Percentiles rank a stretch among this genome's conserved stretches.
Conservation (phyloP, 768 basidiomycete species). For the Termitomyces sp. region DNA sequence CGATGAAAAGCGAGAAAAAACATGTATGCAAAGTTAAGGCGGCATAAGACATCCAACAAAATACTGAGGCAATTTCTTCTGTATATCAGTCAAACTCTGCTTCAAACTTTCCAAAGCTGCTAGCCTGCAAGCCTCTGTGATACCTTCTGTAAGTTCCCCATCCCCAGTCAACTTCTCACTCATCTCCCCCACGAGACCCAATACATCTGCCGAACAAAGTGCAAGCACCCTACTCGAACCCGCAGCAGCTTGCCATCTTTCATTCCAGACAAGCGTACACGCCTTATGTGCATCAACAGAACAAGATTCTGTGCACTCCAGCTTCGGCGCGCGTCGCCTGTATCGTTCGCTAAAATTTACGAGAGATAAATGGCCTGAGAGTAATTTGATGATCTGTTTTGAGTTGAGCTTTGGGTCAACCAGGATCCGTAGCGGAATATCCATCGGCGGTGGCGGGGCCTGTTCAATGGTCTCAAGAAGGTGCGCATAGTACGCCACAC, state of each 20-base stretch:
- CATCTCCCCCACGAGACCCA: conserved; percentile 25
- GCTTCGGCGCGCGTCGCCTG: conserved; percentile 20
- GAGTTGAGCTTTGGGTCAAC: conserved; percentile 30
- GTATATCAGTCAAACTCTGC: conserved; percentile 4
- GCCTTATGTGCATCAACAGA: conserved; percentile 16
- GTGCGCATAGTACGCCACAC: conserved; percentile 32
- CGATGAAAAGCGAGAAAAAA: not conserved
- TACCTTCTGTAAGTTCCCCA: conserved; percentile 21
- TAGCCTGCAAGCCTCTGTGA: conserved; percentile 24
- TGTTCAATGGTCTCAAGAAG: conserved; percentile 28
- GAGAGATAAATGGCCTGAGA: conserved; percentile 31
- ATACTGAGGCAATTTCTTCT: conserved; percentile 8
- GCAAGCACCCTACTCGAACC: conserved; percentile 26
- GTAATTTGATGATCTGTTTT: conserved; percentile 28
- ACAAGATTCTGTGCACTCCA: conserved; percentile 19
- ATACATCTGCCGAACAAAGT: conserved; percentile 24
- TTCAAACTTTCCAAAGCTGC: conserved; percentile 22
- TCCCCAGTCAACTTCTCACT: conserved; percentile 27
- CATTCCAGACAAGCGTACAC: conserved; percentile 26
- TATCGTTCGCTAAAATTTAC: conserved; percentile 29
- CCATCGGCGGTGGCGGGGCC: conserved; percentile 16
- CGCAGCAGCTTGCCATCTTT: conserved; percentile 26
- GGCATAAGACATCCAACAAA: conserved; percentile 7
- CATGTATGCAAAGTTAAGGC: not conserved
- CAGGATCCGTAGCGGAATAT: conserved; percentile 25